A percentile compares a stretch with the other conserved stretches of the same genome.
Evolutionary conservation across 2,329 filamentous ascomycete genomes (phyloP).

Genomic region (Tolypocladium tropicale): DNA sequence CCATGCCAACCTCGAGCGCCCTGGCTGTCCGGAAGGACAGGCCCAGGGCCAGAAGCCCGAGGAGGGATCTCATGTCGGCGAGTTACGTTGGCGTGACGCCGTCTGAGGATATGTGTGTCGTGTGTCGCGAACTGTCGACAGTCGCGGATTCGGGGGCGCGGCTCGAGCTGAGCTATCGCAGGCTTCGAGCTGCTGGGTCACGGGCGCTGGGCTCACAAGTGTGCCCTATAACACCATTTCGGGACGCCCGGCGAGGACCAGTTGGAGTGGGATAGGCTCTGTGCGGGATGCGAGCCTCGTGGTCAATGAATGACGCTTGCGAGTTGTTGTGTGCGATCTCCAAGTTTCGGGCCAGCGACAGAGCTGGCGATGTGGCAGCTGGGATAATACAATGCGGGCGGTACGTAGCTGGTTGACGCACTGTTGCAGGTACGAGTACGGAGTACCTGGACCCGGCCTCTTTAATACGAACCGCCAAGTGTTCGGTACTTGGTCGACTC

Average conservation of each 20-base stretch:
- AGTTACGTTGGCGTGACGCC: background rate
- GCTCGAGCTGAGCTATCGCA: background rate
- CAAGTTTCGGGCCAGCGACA: background rate
- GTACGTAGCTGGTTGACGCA: background rate
- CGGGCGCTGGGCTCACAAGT: background rate
- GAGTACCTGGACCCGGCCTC: too few relatives aligned
- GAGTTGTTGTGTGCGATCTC: background rate
- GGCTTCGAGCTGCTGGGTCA: background rate
- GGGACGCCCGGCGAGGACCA: background rate
- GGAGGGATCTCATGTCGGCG: constrained; percentile 43
- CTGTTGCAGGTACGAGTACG: too few relatives aligned
- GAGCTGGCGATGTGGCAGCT: background rate
- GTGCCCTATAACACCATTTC: background rate
- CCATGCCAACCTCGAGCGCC: constrained; percentile 49
- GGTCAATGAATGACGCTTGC: background rate
- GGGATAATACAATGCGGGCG: background rate
- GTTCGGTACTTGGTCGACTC: too few relatives aligned
- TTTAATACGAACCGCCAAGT: too few relatives aligned
- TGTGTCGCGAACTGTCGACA: too few relatives aligned
- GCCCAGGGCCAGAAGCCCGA: constrained; percentile 39
- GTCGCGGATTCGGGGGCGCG: background rate
- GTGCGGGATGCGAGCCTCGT: background rate
- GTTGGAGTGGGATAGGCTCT: background rate
- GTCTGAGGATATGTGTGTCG: background rate
- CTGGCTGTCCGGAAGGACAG: constrained; percentile 42